phyloP scores from a whole-genome alignment of 2,329 filamentous ascomycete species.

The Botryotinia narcissicola region DNA sequence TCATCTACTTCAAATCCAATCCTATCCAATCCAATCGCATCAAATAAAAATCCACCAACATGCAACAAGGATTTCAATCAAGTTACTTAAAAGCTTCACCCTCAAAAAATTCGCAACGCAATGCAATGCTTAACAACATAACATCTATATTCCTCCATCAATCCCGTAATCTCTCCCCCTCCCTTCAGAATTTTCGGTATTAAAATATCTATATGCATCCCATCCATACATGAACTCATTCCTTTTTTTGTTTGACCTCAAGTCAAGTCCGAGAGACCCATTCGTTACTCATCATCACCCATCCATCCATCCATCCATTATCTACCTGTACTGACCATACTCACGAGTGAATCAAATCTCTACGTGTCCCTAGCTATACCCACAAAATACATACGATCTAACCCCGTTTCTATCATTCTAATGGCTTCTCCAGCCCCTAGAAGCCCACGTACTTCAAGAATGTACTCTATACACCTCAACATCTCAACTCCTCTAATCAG shows the following conservation, averaged over 20 bases:
- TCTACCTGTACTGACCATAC: neutral
- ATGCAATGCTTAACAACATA: neutral
- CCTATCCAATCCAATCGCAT: neutral
- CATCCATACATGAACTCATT: neutral
- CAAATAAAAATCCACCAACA: neutral
- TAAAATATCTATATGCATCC: neutral
- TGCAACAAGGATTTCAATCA: neutral
- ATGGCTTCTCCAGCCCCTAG: neutral
- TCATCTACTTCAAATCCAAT: neutral
- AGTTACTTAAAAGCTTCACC: neutral
- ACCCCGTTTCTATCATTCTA: neutral
- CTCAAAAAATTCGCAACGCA: neutral
- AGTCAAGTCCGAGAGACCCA: neutral
- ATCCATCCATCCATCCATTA: neutral
- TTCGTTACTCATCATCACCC: conserved; percentile 5
- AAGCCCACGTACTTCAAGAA: neutral
- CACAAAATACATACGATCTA: neutral
- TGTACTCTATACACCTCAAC: neutral
- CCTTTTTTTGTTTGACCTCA: neutral
- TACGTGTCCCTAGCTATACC: neutral
- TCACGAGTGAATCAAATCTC: neutral
- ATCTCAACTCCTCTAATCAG: conserved; percentile 26
- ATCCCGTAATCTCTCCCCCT: neutral
- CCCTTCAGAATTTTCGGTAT: neutral
- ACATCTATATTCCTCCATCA: neutral